Conservation (phyloP, 139 green algal species). For the Ettlia oleoabundans region DNA sequence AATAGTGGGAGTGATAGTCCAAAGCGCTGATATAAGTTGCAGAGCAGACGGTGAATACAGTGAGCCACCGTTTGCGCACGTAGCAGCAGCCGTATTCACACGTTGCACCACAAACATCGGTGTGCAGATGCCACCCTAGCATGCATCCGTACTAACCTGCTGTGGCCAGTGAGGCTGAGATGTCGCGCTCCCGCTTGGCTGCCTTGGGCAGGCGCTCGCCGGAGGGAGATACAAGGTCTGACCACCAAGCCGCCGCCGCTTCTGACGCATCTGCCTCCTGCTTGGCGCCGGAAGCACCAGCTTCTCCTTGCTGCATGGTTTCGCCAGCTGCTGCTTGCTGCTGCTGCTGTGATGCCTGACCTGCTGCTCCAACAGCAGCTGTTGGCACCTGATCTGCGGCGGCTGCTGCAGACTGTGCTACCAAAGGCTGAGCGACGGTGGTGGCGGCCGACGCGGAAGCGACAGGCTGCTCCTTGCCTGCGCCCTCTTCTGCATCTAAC, state of each 20-base stretch:
- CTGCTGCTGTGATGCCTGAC: too few species aligned
- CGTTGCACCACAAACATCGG: background rate
- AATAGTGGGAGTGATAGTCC: too few species aligned
- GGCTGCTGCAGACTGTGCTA: background rate
- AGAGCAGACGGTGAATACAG: too few species aligned
- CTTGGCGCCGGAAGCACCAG: background rate
- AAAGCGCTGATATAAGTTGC: too few species aligned
- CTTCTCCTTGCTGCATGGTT: background rate
- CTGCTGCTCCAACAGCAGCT: background rate
- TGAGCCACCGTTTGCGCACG: too few species aligned
- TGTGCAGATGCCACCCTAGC: background rate
- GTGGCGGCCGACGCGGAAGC: too few species aligned
- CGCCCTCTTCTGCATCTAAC: too few species aligned
- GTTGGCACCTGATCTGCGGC: background rate
- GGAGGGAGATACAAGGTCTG: background rate
- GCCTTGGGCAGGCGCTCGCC: conserved; percentile 18
- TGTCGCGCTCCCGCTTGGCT: conserved; percentile 1
- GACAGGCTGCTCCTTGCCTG: too few species aligned
- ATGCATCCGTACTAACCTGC: background rate
- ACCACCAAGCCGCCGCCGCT: conserved; percentile 24
- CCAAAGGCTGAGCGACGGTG: too few species aligned
- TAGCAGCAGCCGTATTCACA: too few species aligned
- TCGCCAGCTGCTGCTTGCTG: background rate
- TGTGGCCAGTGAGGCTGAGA: conserved; percentile 26
- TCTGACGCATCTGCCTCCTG: background rate